Percentiles rank a stretch among this genome's conserved stretches.
These are phyloP conservation scores for Suhomyces prunicola DNA, from an alignment of 805 yeast species.

Conservation along the genomic window DNA sequence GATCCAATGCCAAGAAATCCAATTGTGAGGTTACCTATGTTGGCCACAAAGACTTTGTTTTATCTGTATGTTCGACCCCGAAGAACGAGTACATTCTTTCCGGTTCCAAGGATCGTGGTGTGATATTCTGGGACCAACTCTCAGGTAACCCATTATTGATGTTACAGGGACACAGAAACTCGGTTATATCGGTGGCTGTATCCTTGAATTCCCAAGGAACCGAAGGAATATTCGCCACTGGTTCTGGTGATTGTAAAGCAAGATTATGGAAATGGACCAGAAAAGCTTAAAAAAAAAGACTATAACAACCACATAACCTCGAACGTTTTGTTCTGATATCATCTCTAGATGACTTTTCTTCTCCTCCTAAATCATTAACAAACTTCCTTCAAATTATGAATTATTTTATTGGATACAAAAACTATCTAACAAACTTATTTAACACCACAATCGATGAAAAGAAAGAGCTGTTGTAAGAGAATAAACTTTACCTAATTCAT, in stretches of 20 bases:
- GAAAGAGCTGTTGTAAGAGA: not conserved
- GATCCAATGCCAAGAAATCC: slow-evolving; percentile 30
- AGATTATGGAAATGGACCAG: slow-evolving; percentile 90
- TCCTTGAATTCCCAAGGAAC: slow-evolving; percentile 72
- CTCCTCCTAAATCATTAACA: not conserved
- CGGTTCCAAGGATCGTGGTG: slow-evolving; percentile 96
- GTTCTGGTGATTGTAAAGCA: slow-evolving; percentile 96
- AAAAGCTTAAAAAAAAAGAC: slow-evolving; percentile 12
- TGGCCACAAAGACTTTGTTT: slow-evolving; percentile 95
- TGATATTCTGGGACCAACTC: slow-evolving; percentile 91
- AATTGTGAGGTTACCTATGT: slow-evolving; percentile 89
- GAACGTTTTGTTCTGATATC: not conserved
- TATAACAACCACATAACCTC: too few species aligned
- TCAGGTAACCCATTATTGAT: slow-evolving; percentile 89
- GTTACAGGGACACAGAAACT: slow-evolving; percentile 96
- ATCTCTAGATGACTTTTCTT: not conserved
- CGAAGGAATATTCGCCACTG: slow-evolving; percentile 91
- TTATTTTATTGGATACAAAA: not conserved
- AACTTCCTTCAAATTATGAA: not conserved
- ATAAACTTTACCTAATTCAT: too few species aligned
- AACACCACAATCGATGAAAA: not conserved
- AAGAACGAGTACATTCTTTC: slow-evolving; percentile 87
- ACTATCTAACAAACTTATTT: not conserved
- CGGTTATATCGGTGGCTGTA: slow-evolving; percentile 92
- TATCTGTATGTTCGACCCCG: slow-evolving; percentile 91